phyloP scores from a whole-genome alignment of 139 green algal species.

The Asterochloris erici region DNA sequence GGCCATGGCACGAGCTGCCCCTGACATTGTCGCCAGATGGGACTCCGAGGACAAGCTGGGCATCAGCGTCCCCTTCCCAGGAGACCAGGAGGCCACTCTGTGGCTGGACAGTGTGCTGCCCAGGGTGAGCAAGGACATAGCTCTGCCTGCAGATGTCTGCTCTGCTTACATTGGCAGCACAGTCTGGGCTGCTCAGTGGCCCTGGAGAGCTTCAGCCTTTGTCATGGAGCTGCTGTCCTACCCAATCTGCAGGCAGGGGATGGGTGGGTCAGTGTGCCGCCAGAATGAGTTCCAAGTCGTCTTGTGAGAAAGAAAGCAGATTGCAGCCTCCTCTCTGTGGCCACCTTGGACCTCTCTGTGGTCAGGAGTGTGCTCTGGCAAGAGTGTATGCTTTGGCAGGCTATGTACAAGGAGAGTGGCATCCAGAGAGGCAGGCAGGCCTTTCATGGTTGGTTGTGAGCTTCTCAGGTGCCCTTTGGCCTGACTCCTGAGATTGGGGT shows the following conservation, averaged over 20 bases:
- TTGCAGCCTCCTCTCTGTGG: too few species aligned
- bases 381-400: too few species aligned
- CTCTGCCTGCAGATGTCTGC: not conserved
- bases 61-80: conserved; percentile 9
- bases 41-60: conserved; percentile 13
- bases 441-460: too few species aligned
- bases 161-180: not conserved
- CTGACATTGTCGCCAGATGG: not conserved
- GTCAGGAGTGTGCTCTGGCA: too few species aligned
- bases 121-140: conserved; percentile 7
- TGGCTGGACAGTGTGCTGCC: conserved; percentile 23
- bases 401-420: too few species aligned
- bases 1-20: not conserved
- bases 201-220: not conserved
- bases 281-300: too few species aligned
- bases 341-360: too few species aligned
- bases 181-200: not conserved
- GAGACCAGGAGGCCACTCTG: not conserved
- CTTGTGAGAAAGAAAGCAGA: too few species aligned
- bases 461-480: not conserved
- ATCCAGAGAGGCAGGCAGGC: too few species aligned
- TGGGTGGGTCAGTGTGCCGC: not conserved
- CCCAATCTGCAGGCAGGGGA: not conserved
- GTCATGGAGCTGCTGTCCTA: not conserved
- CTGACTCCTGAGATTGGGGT: not conserved